phyloP scores from a whole-genome alignment of 257 asterid species.

The Lycium barbarum region DNA sequence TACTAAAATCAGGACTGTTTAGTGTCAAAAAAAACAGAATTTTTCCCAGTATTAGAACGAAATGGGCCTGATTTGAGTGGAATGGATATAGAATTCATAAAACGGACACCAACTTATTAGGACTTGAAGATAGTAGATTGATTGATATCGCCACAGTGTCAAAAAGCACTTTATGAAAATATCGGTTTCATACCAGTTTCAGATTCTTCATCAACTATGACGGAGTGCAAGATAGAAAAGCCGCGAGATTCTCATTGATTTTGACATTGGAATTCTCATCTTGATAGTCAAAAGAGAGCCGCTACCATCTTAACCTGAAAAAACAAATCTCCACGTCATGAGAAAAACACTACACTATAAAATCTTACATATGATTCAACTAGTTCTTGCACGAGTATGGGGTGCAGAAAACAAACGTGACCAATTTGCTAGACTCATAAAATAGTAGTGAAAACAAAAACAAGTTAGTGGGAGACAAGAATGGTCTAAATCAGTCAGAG shows the following conservation, averaged over 20 bases:
- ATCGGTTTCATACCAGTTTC: background rate
- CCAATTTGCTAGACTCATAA: background rate
- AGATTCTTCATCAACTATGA: slow-evolving; percentile 10
- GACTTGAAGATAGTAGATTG: background rate
- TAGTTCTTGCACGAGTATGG: background rate
- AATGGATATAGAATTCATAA: background rate
- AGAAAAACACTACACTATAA: background rate
- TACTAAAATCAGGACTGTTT: too few species aligned
- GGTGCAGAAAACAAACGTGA: background rate
- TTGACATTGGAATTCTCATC: background rate
- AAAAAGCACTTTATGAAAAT: too few species aligned
- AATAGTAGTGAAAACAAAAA: background rate
- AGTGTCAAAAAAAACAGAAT: background rate
- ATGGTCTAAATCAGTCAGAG: background rate
- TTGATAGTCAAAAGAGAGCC: background rate
- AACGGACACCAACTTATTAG: background rate
- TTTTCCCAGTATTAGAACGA: background rate
- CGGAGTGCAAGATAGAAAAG: background rate
- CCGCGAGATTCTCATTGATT: background rate
- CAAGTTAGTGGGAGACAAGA: background rate
- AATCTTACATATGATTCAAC: background rate
- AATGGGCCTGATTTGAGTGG: background rate
- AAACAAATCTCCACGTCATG: slow-evolving; percentile 12
- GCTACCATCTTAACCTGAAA: background rate
- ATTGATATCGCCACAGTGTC: background rate